Percentiles rank a stretch among this genome's conserved stretches.
phyloP scores from a whole-genome alignment of 2,329 filamentous ascomycete species.

The Arthrinium puccinioides region DNA sequence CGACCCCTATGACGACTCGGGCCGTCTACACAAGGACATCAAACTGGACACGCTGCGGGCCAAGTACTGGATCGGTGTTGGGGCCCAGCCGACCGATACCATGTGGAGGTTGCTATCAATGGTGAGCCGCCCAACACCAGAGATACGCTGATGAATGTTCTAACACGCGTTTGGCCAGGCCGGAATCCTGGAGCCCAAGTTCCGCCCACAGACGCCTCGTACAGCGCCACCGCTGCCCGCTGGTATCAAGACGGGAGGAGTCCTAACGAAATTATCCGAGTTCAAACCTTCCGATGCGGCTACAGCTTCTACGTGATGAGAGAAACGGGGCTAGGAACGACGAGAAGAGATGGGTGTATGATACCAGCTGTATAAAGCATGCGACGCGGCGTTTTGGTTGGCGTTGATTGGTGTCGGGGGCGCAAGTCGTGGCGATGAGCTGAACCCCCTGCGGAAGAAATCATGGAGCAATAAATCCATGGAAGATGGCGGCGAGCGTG shows the following conservation, averaged over 20 bases:
- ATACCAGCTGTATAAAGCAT: constrained; percentile 6
- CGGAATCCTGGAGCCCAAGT: constrained; percentile 31
- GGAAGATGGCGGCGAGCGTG: too few relatives aligned
- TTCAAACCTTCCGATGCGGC: neutral
- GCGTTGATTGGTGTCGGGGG: too few relatives aligned
- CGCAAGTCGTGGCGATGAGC: too few relatives aligned
- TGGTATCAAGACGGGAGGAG: constrained; percentile 5
- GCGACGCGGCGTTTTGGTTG: neutral
- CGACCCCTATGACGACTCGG: constrained; percentile 52
- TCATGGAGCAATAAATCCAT: too few relatives aligned
- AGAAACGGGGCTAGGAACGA: neutral
- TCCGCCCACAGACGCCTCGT: constrained; percentile 19
- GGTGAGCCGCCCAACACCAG: constrained; percentile 40
- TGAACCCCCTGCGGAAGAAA: too few relatives aligned
- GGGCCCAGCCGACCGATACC: constrained; percentile 86
- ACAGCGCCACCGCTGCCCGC: constrained; percentile 17
- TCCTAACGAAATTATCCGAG: too few relatives aligned
- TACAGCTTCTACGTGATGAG: neutral
- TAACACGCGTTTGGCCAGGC: constrained; percentile 18
- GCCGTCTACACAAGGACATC: constrained; percentile 81
- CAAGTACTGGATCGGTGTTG: constrained; percentile 94
- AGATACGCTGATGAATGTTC: neutral
- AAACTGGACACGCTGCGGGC: constrained; percentile 74
- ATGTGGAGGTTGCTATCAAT: constrained; percentile 81
- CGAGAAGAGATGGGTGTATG: constrained; percentile 1